Evolutionary conservation across 768 basidiomycete genomes (phyloP).

Genomic region (Piloderma croceum): DNA sequence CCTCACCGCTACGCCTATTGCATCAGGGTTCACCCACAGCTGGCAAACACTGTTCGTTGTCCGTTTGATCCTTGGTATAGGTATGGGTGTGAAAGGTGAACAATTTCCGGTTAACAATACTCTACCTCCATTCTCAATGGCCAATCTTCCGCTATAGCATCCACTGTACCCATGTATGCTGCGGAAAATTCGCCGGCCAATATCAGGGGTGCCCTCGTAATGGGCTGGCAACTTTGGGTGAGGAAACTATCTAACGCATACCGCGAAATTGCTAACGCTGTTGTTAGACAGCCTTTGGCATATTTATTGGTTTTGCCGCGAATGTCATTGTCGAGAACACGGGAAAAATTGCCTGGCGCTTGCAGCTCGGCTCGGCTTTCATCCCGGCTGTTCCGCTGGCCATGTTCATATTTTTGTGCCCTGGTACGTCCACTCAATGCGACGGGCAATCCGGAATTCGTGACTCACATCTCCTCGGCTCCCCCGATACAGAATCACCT

Average conservation of each 20-base stretch:
- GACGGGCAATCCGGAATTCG: background rate
- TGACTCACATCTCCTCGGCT: conserved; percentile 7
- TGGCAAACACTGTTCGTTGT: conserved; percentile 47
- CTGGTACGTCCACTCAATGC: conserved; percentile 27
- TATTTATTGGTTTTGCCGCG: conserved; percentile 43
- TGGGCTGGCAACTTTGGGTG: conserved; percentile 51
- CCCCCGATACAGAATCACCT: conserved; percentile 23
- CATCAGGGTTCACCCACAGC: too few species aligned
- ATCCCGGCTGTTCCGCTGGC: conserved; percentile 22
- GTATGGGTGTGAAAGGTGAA: conserved; percentile 21
- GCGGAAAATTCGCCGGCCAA: conserved; percentile 53
- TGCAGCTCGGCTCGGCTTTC: conserved; percentile 48
- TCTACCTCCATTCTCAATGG: conserved; percentile 61
- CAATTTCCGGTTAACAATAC: conserved; percentile 23
- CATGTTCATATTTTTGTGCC: conserved; percentile 51
- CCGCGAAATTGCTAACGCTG: background rate
- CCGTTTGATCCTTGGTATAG: conserved; percentile 45
- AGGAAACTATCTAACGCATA: conserved; percentile 15
- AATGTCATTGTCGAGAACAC: conserved; percentile 30
- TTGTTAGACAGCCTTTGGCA: conserved; percentile 59
- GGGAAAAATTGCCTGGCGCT: conserved; percentile 47
- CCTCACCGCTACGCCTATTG: too few species aligned
- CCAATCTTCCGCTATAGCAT: conserved; percentile 33
- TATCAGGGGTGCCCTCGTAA: conserved; percentile 62
- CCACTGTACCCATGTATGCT: conserved; percentile 51